A percentile compares a stretch with the other conserved stretches of the same genome.
Conservation (phyloP, 208 protist species). For the Crithidia bombi region DNA sequence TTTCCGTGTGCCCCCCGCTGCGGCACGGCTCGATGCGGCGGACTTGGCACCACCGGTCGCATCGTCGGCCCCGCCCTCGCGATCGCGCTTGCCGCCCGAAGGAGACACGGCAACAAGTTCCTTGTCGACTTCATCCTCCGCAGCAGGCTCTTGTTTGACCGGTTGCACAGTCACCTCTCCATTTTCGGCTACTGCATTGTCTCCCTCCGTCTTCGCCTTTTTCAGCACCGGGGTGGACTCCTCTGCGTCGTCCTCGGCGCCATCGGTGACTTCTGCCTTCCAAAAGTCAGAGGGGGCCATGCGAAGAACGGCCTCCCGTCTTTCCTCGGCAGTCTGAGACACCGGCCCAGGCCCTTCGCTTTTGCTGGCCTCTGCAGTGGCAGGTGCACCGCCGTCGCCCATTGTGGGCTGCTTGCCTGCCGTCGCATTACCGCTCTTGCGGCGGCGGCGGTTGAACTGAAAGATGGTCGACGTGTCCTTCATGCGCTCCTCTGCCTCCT, state of each 20-base stretch:
- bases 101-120: background rate
- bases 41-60: background rate
- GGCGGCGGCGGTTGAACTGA: slow-evolving; percentile 56
- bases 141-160: background rate
- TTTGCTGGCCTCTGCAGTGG: slow-evolving; percentile 16
- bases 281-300: slow-evolving; percentile 32
- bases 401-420: slow-evolving; percentile 4
- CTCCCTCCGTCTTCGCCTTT: slow-evolving; percentile 8
- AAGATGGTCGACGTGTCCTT: slow-evolving; percentile 87
- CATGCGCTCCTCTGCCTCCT: slow-evolving; percentile 47
- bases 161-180: background rate
- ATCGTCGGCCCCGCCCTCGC: slow-evolving; percentile 8
- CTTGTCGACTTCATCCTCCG: background rate
- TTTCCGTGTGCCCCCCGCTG: slow-evolving; percentile 10
- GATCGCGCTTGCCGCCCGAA: background rate
- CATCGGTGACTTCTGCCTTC: slow-evolving; percentile 16
- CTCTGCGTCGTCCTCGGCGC: slow-evolving; percentile 5
- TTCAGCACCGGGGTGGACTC: background rate
- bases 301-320: slow-evolving; percentile 25
- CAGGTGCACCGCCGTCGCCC: background rate
- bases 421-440: background rate
- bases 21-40: background rate
- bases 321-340: slow-evolving; percentile 19
- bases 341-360: background rate
- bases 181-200: background rate